A percentile compares a stretch with the other conserved stretches of the same genome.
Evolutionary conservation across 2,329 filamentous ascomycete species (phyloP).

Genomic region (Paecilomyces formosus): DNA sequence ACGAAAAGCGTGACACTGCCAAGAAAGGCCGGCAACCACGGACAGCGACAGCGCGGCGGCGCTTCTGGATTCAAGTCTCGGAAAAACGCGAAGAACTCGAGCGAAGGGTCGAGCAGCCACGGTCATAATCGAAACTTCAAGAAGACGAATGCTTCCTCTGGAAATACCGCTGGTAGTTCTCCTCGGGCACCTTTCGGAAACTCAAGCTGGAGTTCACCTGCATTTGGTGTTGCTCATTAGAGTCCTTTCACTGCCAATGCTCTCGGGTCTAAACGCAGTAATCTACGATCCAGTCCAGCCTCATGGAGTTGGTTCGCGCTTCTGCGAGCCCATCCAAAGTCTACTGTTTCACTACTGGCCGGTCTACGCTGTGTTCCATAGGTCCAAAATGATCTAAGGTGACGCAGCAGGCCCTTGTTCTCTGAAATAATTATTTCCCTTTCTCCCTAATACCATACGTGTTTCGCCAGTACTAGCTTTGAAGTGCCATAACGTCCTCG

Average conservation of each 20-base stretch:
- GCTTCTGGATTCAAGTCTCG: conserved; percentile 20
- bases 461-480: background rate
- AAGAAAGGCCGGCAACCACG: conserved; percentile 20
- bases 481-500: background rate
- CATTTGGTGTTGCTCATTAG: conserved; percentile 15
- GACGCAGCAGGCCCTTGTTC: background rate
- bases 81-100: conserved; percentile 20
- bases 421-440: background rate
- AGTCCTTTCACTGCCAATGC: background rate
- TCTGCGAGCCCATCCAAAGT: background rate
- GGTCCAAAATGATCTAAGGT: background rate
- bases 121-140: conserved; percentile 12
- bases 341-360: conserved; percentile 28
- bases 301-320: background rate
- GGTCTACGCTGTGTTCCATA: background rate
- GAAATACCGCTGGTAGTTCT: conserved; percentile 14
- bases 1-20: conserved; percentile 6
- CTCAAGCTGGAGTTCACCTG: conserved; percentile 20
- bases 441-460: background rate
- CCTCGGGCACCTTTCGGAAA: conserved; percentile 19
- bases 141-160: conserved; percentile 17
- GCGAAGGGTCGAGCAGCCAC: conserved; percentile 18
- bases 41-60: conserved; percentile 17
- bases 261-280: background rate
- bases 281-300: background rate